Percentiles rank a stretch among this genome's conserved stretches.
phyloP scores from a whole-genome alignment of 2,329 filamentous ascomycete genomes.

The Arthrobotrys megalospora region DNA sequence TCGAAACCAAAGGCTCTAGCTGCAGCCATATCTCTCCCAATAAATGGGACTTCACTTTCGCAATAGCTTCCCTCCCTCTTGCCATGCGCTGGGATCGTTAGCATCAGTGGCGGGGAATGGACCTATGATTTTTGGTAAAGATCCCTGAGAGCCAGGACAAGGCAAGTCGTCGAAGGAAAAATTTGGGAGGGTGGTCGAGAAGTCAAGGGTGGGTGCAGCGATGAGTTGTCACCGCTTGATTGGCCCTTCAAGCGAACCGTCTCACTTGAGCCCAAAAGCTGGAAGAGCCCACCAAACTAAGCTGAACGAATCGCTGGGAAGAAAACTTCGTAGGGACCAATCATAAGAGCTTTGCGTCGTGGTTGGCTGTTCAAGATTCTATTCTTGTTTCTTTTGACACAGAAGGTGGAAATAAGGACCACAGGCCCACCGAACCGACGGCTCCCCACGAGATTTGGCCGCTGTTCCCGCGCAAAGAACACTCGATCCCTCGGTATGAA shows the following conservation, averaged over 20 bases:
- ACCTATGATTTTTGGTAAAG: constrained; percentile 48
- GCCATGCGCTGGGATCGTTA: constrained; percentile 43
- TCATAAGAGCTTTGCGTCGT: constrained; percentile 44
- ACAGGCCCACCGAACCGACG: constrained; percentile 59
- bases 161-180: constrained; percentile 45
- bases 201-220: constrained; percentile 61
- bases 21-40: constrained; percentile 49
- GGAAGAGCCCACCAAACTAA: constrained; percentile 37
- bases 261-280: constrained; percentile 55
- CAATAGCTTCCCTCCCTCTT: constrained; percentile 23
- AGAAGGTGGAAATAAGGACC: constrained; percentile 37
- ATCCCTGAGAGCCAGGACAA: constrained; percentile 49
- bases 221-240: constrained; percentile 62
- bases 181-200: constrained; percentile 55
- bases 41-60: constrained; percentile 20
- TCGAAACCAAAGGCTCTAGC: constrained; percentile 23
- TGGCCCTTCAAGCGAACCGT: constrained; percentile 60
- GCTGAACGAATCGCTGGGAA: constrained; percentile 39
- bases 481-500: constrained; percentile 31
- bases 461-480: constrained; percentile 55
- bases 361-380: constrained; percentile 49
- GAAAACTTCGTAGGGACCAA: constrained; percentile 42
- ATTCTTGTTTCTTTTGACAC: constrained; percentile 32
- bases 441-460: constrained; percentile 59
- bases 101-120: constrained; percentile 46